Percentiles rank a stretch among this genome's conserved stretches.
These are phyloP conservation scores for Paecilomyces dactylethromorphus DNA, from an alignment of 2,329 filamentous ascomycete genomes.

Conservation along the genomic window DNA sequence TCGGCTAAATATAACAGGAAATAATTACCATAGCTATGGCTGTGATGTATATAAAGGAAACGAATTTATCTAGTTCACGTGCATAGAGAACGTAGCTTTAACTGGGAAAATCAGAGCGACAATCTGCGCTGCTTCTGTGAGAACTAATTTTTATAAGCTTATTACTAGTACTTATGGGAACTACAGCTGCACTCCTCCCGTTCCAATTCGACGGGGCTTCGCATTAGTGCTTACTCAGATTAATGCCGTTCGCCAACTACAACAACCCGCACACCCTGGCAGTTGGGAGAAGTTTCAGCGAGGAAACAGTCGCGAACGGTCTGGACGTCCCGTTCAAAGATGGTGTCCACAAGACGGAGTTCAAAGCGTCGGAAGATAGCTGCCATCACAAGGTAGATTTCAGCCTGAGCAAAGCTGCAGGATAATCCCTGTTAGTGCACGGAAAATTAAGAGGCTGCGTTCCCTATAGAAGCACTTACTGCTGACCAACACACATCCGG, in stretches of 20 bases:
- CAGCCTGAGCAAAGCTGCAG: slow-evolving; percentile 2
- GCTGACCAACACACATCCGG: background rate
- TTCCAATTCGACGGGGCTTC: background rate
- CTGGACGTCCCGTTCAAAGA: background rate
- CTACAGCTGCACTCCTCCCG: background rate
- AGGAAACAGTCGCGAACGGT: slow-evolving; percentile 3
- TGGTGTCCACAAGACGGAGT: slow-evolving; percentile 14
- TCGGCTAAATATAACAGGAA: too few species aligned
- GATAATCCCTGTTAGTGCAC: background rate
- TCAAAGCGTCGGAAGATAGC: slow-evolving; percentile 11
- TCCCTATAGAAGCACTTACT: background rate
- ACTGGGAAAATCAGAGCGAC: too few species aligned
- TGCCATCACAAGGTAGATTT: slow-evolving; percentile 3
- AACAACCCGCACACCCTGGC: background rate
- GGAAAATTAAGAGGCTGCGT: background rate
- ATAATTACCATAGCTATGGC: too few species aligned
- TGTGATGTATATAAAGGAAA: too few species aligned
- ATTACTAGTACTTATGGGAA: background rate
- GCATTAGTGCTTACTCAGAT: background rate
- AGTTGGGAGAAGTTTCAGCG: background rate
- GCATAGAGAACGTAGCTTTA: too few species aligned
- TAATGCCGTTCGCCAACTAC: background rate
- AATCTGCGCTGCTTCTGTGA: too few species aligned
- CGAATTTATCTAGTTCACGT: too few species aligned
- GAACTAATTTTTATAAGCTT: too few species aligned